Percentiles rank a stretch among this genome's conserved stretches.
phyloP scores from a whole-genome alignment of 75 land plant species.

The Picea glauca region DNA sequence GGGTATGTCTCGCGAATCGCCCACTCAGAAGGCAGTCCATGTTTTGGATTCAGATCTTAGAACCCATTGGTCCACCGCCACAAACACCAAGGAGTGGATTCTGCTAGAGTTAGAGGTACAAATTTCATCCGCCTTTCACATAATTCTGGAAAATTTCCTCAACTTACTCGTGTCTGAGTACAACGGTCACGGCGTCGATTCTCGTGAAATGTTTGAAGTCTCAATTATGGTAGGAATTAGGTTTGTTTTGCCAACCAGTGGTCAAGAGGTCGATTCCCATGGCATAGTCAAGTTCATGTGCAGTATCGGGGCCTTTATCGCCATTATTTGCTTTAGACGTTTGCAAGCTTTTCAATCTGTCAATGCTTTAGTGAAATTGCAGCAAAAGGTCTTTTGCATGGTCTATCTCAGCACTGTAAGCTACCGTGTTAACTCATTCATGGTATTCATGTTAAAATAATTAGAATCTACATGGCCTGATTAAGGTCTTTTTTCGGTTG shows the following conservation, averaged over 20 bases:
- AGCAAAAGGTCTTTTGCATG: too few species aligned
- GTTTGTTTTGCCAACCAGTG: neutral
- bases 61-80: conserved; percentile 88
- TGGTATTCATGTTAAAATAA: too few species aligned
- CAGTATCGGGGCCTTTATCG: too few species aligned
- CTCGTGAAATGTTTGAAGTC: neutral
- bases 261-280: neutral
- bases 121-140: neutral
- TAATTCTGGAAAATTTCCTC: neutral
- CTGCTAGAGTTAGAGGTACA: conserved; percentile 83
- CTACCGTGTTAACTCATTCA: too few species aligned
- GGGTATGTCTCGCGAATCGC: conserved; percentile 74
- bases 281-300: too few species aligned
- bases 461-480: too few species aligned
- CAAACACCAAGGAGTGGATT: conserved; percentile 97
- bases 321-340: too few species aligned
- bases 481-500: too few species aligned
- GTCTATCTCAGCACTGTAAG: too few species aligned
- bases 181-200: neutral
- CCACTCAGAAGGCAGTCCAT: conserved; percentile 76
- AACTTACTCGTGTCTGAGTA: neutral
- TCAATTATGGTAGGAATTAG: neutral
- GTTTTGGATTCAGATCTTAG: conserved; percentile 91
- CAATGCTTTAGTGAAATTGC: too few species aligned
- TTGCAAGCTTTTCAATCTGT: too few species aligned